Base-by-base conservation (phyloP, 176 grass and related monocot species). In the Oryza meyeriana region DNA sequence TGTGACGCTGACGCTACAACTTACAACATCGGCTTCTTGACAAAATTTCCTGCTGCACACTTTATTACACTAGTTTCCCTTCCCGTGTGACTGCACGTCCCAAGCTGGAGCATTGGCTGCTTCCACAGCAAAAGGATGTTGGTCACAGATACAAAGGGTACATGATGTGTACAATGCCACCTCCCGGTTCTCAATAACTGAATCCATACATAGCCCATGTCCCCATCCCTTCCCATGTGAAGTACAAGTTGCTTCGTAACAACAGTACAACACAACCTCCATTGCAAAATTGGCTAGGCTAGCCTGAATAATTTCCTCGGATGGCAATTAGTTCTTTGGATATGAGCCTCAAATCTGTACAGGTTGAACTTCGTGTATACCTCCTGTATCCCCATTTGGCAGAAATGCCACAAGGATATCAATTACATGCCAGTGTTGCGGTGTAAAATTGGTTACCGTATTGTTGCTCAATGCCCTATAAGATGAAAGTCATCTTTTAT, bases 401-500 rank as follows among this genome's bases (percentile, higher is more conserved):
- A 20, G 3, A 81, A 24, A 22, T 58, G 34, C 17, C 48, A 28
- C 3, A 40, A 34, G 24, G 36, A 55, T 36, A 55, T 80, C 31
- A 40, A 68, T 69, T 74, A 73, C 24, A 29, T 7, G 5, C 6
- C 1, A 11, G 42, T 72, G 79, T 31, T 73, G 26, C 16, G 30
- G 64, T 81, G 42, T 72, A 71, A 71, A 12, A 64, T 41, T 44
- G 72, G 72, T 67, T 28, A 81, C 65, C 77, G 33, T 66, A 77
- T 35, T 67, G 24, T 75, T 59, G 55, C 72, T 65, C 68, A 83
- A 75, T 88, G 93, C 55, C 90, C 45, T 61, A 72, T 71, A 59
- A 88, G 77, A 67, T 83, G 85, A 30, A 83, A 84, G 61, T 83
- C 79, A 75, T 89, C 80, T 77, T 83, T 87, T 79, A 83, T 86